Evolutionary conservation across 2,329 filamentous ascomycete species (phyloP), one percentile per base, ranked within the genome.

Genomic region (Aspergillus sojae): DNA sequence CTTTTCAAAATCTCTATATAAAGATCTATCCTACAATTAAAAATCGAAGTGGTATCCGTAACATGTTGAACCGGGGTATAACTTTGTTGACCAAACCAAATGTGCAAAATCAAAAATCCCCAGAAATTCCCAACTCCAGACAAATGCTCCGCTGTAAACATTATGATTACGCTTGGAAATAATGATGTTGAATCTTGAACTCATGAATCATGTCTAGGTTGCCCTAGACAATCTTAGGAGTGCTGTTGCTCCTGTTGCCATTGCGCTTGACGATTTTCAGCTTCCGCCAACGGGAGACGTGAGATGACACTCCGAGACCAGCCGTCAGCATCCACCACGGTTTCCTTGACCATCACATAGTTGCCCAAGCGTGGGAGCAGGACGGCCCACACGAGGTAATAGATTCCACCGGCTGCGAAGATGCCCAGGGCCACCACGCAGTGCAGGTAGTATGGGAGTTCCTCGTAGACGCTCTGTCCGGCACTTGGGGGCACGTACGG

Each of bases 261-360:
- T 36, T 53, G 16, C n/a, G 36, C 30, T 57, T 48, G 58, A 14
- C 10, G 50, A 50, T 26, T 54, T 21, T 61, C 52, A 16, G 61
- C 63, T 21, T 62, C 23, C 32, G 63, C 60, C 39, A 71, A 41
- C 9, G 84, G 83, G 65, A 79, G 73, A 62, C 73, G 80, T 2
- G 80, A 75, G 70, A 89, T 88, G 2, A 85, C 80, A 60, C 79
- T 86, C 36, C 85, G 79, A 68, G 87, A 86, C 88, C 88, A 90
- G 1, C 88, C 87, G 72, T 90, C 88, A 48, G 85, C 81, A 64
- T 87, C 85, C 9, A 89, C 74, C 2, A 82, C 73, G 0, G 78
- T 81, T 74, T 88, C 84, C 61, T 84, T 81, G 2, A 86, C 80
- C 11, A 91, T 79, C 68, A 85, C 80, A 69, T 90, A 81, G 19